phyloP scores from a whole-genome alignment of 2,329 filamentous ascomycete genomes.

The Gaeumannomyces tritici region DNA sequence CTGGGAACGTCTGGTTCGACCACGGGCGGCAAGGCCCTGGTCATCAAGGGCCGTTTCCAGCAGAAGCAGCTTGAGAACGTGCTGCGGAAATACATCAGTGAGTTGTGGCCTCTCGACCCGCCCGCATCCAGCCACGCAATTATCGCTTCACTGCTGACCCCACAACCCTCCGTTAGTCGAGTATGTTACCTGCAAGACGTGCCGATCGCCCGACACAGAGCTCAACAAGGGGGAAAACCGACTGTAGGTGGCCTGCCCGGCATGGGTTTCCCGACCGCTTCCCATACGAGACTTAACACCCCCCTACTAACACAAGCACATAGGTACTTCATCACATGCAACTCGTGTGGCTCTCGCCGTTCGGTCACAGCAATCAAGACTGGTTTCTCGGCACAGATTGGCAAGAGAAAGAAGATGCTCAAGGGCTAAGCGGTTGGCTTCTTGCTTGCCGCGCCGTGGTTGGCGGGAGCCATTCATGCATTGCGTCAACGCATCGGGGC shows the following conservation, averaged over 20 bases:
- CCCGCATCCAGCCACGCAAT: neutral
- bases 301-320: neutral
- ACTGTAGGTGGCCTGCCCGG: conserved; percentile 39
- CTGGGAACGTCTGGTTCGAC: conserved; percentile 95
- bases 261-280: too few relatives aligned
- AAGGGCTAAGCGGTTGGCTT: conserved; percentile 47
- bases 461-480: neutral
- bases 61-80: conserved; percentile 99
- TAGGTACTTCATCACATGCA: conserved; percentile 67
- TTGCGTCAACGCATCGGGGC: too few relatives aligned
- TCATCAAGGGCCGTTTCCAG: conserved; percentile 98
- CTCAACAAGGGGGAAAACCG: conserved; percentile 99
- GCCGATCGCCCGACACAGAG: conserved; percentile 87
- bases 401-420: conserved; percentile 89
- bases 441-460: neutral
- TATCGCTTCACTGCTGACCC: conserved; percentile 19
- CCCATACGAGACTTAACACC: neutral
- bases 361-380: conserved; percentile 98
- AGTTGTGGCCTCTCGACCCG: conserved; percentile 37
- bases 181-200: conserved; percentile 99
- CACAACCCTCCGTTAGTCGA: conserved; percentile 48
- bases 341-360: conserved; percentile 61
- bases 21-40: conserved; percentile 81
- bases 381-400: conserved; percentile 98
- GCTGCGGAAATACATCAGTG: conserved; percentile 78